Percentiles rank a stretch among this genome's conserved stretches.
Conservation (phyloP, 345 rosid genomes). For the Fremontodendron californicum region DNA sequence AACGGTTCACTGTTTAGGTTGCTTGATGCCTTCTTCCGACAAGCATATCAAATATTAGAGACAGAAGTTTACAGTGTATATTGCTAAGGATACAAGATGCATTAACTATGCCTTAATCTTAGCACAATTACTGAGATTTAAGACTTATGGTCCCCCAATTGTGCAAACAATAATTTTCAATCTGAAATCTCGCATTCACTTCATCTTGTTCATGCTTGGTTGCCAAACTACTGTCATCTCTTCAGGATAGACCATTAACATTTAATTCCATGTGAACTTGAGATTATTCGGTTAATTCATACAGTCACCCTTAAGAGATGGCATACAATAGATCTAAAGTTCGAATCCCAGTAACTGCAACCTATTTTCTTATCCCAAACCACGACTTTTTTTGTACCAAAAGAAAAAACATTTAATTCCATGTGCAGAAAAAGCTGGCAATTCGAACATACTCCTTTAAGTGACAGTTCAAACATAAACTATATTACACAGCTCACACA, state of each 20-base stretch:
- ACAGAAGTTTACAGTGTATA: background rate
- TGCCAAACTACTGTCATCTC: background rate
- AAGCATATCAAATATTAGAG: background rate
- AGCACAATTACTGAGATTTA: background rate
- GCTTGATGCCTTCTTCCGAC: background rate
- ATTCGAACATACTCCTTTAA: background rate
- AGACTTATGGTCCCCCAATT: background rate
- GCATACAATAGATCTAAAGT: no score
- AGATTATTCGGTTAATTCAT: no score
- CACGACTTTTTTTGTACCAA: no score
- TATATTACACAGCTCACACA: background rate
- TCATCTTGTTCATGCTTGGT: background rate
- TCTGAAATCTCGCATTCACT: background rate
- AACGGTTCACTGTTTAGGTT: background rate
- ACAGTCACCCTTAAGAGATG: no score
- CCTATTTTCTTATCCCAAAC: no score
- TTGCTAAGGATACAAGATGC: background rate
- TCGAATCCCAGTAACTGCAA: no score
- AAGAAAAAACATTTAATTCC: no score
- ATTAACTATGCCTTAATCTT: background rate
- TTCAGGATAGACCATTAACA: background rate
- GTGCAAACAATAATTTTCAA: background rate
- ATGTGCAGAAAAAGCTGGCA: conserved; percentile 4
- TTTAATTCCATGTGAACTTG: background rate
- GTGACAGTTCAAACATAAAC: background rate